A percentile compares a stretch with the other conserved stretches of the same genome.
Conservation (phyloP, 345 rosid genomes). For the Odontarrhena argentea region DNA sequence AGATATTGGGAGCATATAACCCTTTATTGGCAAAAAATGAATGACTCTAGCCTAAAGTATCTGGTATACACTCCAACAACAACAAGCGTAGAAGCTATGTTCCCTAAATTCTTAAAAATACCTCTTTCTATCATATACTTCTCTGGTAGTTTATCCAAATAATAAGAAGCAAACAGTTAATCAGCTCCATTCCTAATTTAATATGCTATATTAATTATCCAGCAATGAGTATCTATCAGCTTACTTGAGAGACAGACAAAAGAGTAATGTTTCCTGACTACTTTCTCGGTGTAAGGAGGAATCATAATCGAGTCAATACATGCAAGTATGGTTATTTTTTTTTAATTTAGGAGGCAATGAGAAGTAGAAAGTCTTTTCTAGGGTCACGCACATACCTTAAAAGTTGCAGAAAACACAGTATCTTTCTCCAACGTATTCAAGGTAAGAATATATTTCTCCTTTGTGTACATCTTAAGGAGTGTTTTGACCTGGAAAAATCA, state of each 20-base stretch:
- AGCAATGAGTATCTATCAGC: conserved; percentile 18
- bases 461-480: conserved; percentile 58
- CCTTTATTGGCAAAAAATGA: neutral
- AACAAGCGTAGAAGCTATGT: neutral
- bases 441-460: conserved; percentile 70
- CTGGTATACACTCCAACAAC: neutral
- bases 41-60: neutral
- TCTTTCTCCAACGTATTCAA: conserved; percentile 49
- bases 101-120: neutral
- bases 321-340: conserved; percentile 7
- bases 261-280: neutral
- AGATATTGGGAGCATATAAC: neutral
- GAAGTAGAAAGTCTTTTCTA: neutral
- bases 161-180: neutral
- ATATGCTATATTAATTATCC: neutral
- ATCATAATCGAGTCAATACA: neutral
- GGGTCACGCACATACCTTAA: conserved; percentile 61
- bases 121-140: neutral
- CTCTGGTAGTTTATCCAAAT: conserved; percentile 14
- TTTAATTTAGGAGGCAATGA: conserved; percentile 1
- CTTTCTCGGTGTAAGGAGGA: conserved; percentile 1
- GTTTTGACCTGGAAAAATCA: conserved; percentile 52
- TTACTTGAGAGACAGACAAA: conserved; percentile 5
- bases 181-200: conserved; percentile 2
- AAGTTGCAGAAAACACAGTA: conserved; percentile 62